Evolutionary conservation across 2,329 filamentous ascomycete species (phyloP), one percentile per base, ranked within the genome.

Genomic region (Fusarium sp.): DNA sequence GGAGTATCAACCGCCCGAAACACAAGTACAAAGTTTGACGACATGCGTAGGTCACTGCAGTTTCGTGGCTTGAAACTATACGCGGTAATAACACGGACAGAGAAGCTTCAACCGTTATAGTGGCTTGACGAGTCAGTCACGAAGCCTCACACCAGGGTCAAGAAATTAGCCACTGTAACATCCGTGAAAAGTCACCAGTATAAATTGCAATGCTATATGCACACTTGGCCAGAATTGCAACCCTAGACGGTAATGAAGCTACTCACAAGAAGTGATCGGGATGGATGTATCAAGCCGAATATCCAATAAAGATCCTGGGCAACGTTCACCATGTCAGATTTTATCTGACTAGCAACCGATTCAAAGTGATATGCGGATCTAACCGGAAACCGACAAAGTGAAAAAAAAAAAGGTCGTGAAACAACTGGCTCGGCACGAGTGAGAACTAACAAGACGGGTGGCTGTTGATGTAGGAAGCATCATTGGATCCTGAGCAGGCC

Each of bases 371-470:
- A 35, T 8, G 52, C 54, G 48, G 63, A 62, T 59, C 48, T 67
- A 33, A 45, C 49, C 28, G 24, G 54, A 39, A 72, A 59, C 37
- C 15, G 59, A 22, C 19, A 30, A 63, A 41, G 20, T 24, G 3
- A 24, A 7, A 26, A 48, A 24, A 24, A 30, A 53, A n/a, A 61
- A 50, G 46, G 47, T 57, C 35, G 43, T 68, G 68, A 70, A 73
- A 71, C 70, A 58, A 54, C 61, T 60, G 50, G 41, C 32, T 51
- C n/a, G 56, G 32, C 17, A 37, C 20, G 47, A 46, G 61, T 67
- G 56, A 72, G 70, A 67, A 62, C 70, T 71, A 67, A 65, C 26
- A 41, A 62, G 43, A 61, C 39, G 56, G 40, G 51, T 53, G 40
- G 56, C 47, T 37, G 33, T 35, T 6, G 32, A 15, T 35, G 28